A percentile compares a stretch with the other conserved stretches of the same genome.
These are phyloP conservation scores for Lumnitzera littorea DNA, from an alignment of 345 rosid genomes.

Conservation along the genomic window DNA sequence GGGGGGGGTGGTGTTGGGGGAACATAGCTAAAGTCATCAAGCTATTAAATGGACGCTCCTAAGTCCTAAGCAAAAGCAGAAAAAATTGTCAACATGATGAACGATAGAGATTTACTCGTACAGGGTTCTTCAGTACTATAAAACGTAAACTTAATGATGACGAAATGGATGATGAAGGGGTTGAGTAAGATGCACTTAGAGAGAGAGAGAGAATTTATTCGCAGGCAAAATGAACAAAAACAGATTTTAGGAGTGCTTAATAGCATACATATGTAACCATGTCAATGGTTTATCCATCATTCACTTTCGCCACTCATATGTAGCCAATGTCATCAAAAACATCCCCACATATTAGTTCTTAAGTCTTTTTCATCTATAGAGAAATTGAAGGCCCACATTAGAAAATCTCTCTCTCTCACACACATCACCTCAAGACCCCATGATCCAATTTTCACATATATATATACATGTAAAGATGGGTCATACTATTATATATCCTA, in stretches of 20 bases:
- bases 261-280: conserved; percentile 10
- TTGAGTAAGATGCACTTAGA: conserved; percentile 66
- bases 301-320: conserved; percentile 17
- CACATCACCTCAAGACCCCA: too few species aligned
- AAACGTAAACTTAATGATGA: conserved; percentile 51
- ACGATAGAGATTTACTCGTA: too few species aligned
- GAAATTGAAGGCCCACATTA: conserved; percentile 35
- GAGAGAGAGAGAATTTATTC: conserved; percentile 25
- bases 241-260: background rate
- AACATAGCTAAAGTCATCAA: too few species aligned
- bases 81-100: too few species aligned
- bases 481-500: background rate
- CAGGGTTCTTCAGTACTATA: too few species aligned
- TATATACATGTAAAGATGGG: background rate
- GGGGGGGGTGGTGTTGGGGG: too few species aligned
- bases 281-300: conserved; percentile 30
- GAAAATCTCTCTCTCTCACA: conserved; percentile 9
- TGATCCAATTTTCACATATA: background rate
- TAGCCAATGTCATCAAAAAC: conserved; percentile 12
- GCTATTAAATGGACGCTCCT: too few species aligned
- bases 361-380: conserved; percentile 34
- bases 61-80: too few species aligned
- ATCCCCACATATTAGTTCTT: conserved; percentile 35
- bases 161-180: conserved; percentile 63
- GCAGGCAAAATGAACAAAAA: background rate